Evolutionary conservation across 148 eudicot genomes (phyloP).

Genomic region (Rhododendron molle): DNA sequence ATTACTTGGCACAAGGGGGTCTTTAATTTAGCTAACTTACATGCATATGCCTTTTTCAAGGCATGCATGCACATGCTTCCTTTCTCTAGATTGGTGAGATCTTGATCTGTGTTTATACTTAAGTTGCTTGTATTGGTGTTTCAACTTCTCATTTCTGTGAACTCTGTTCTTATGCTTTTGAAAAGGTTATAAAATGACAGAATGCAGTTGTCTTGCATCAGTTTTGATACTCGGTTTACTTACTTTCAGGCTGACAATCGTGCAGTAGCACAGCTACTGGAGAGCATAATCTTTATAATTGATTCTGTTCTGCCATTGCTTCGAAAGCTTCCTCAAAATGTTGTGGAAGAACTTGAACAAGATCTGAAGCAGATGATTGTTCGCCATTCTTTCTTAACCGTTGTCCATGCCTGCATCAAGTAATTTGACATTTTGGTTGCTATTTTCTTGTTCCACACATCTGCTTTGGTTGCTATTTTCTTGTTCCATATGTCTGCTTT

Average conservation of each 20-base stretch:
- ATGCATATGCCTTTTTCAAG: neutral
- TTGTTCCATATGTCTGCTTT: neutral
- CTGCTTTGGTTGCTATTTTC: neutral
- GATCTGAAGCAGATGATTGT: slow-evolving; percentile 95
- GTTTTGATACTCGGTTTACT: slow-evolving; percentile 15
- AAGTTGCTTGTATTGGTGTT: neutral
- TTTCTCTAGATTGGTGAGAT: neutral
- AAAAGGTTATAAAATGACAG: neutral
- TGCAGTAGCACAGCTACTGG: slow-evolving; percentile 66
- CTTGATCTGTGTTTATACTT: neutral
- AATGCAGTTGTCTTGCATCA: neutral
- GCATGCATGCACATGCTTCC: neutral
- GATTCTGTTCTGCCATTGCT: slow-evolving; percentile 85
- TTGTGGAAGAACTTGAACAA: slow-evolving; percentile 90
- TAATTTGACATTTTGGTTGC: slow-evolving; percentile 24
- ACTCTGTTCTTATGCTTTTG: neutral
- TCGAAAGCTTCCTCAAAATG: slow-evolving; percentile 71
- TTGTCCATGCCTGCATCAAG: slow-evolving; percentile 98
- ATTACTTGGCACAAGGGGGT: neutral
- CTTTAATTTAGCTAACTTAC: neutral
- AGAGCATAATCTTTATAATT: slow-evolving; percentile 78
- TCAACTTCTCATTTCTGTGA: neutral
- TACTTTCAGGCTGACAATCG: slow-evolving; percentile 74
- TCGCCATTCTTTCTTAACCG: slow-evolving; percentile 93
- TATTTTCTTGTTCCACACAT: neutral